Evolutionary conservation across 1,284 basidiomycete genomes (phyloP), one percentile per base, ranked within the genome.

Genomic region (Athelia sp.): DNA sequence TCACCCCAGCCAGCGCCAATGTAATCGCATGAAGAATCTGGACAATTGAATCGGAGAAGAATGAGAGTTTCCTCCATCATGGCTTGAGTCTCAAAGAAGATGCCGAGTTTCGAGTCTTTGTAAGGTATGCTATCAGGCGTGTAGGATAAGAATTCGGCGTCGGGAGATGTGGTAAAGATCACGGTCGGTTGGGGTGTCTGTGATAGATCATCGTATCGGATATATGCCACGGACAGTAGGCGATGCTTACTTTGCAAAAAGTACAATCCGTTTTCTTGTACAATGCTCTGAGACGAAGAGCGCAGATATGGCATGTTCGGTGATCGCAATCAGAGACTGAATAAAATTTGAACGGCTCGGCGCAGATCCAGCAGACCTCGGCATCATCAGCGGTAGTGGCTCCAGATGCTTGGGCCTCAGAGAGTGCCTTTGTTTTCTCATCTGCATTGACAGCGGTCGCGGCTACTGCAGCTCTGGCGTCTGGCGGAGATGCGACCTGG

Each of bases 41-140:
- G 88, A 59, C 92, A 94, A 59, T 93, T 94, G 75, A 89, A 89
- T 13, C 93, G 84, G 9, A 99, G 81, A 13, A 99, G 77, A 14
- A 96, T 76, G n/a, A 98, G 74, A 0, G 93, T 91, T 38, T 95
- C 90, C 58, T 98, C 91, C 87, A 96, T 92, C 83, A 97, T 94
- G 50, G 94, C 91, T 56, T 85, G 79, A 17, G 88, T 90, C 71
- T 98, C 93, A 60, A 98, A 99, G 44, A 75, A 82, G 35, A 98
- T 88, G 8, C 78, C 76, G 2, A 98, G 75, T 66, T 88, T 91
- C 1, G 77, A 59, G 64, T 97, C 93, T 55, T 82, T 84, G 70
- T 77, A 85, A 0, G 79, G 76, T 43, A 84, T 79, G 35, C 67
- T 54, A 29, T 84, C 74, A 1, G 77, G 72, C 9, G 71, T 74